These are phyloP conservation scores for Hibiscus tridactylites DNA, from an alignment of 345 rosid species.

Conservation along the genomic window DNA sequence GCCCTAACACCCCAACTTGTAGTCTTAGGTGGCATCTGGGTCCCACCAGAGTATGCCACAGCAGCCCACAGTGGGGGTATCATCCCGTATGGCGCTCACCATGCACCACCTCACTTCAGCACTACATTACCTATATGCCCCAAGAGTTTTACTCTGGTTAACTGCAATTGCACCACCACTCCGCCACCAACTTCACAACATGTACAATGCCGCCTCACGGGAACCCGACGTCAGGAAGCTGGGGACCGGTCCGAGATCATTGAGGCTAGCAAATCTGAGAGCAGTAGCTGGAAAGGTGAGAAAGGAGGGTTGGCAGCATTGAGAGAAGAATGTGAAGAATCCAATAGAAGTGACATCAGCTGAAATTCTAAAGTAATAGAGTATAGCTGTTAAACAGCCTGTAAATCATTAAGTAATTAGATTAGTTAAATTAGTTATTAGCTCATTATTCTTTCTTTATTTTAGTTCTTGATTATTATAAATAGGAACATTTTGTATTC, in stretches of 20 bases:
- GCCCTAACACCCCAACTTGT: constrained; percentile 60
- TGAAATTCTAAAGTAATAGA: constrained; percentile 41
- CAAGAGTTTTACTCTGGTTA: constrained; percentile 56
- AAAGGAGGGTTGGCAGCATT: constrained; percentile 56
- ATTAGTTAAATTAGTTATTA: too few relatives aligned
- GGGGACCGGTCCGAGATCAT: constrained; percentile 68
- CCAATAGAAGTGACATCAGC: constrained; percentile 85
- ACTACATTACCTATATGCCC: constrained; percentile 30
- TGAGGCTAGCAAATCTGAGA: constrained; percentile 73
- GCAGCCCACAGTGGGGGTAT: constrained; percentile 48
- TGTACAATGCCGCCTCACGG: constrained; percentile 42
- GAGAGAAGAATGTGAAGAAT: constrained; percentile 63
- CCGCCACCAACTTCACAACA: constrained; percentile 51
- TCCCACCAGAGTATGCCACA: constrained; percentile 81
- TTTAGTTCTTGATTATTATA: too few relatives aligned
- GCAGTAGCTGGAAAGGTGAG: constrained; percentile 69
- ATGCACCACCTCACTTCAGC: constrained; percentile 33
- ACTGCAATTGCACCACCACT: constrained; percentile 19
- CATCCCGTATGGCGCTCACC: constrained; percentile 46
- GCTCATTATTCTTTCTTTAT: too few relatives aligned
- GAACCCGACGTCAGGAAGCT: constrained; percentile 34
- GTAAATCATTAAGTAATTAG: too few relatives aligned
- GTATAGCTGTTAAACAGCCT: too few relatives aligned
- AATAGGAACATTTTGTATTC: too few relatives aligned
- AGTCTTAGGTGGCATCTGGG: constrained; percentile 89